A percentile compares a stretch with the other conserved stretches of the same genome.
These are phyloP conservation scores for Leccinum subgranulosum DNA, from an alignment of 768 basidiomycete species.

Conservation along the genomic window DNA sequence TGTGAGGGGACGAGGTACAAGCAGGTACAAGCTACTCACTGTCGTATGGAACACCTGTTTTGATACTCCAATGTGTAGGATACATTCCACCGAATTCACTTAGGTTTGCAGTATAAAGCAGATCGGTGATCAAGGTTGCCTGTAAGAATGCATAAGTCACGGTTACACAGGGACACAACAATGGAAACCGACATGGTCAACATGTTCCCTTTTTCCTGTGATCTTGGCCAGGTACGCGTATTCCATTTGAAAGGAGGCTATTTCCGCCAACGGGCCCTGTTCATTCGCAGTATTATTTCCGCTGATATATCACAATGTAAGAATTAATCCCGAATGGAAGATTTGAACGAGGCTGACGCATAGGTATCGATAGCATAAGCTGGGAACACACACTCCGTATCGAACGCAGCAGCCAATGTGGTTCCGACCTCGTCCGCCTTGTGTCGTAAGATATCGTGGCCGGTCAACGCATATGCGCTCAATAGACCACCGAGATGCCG, in stretches of 20 bases:
- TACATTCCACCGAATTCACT: slow-evolving; percentile 56
- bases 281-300: not conserved
- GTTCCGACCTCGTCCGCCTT: slow-evolving; percentile 76
- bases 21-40: slow-evolving; percentile 36
- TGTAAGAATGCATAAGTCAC: slow-evolving; percentile 19
- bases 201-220: slow-evolving; percentile 67
- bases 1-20: not conserved
- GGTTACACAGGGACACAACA: not conserved
- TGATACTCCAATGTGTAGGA: slow-evolving; percentile 54
- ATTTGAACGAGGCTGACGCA: slow-evolving; percentile 35
- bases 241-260: slow-evolving; percentile 78
- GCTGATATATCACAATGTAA: not conserved
- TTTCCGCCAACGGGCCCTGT: slow-evolving; percentile 62
- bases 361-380: slow-evolving; percentile 64
- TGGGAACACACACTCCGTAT: slow-evolving; percentile 68
- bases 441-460: slow-evolving; percentile 56
- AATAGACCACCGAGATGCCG: slow-evolving; percentile 87
- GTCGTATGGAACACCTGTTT: slow-evolving; percentile 40
- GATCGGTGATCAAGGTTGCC: slow-evolving; percentile 48
- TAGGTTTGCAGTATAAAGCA: slow-evolving; percentile 46
- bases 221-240: slow-evolving; percentile 80
- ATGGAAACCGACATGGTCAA: slow-evolving; percentile 44
- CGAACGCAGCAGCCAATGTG: slow-evolving; percentile 67
- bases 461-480: slow-evolving; percentile 74
- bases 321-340: not conserved